Evolutionary conservation across 305 asterid species (phyloP), one percentile per base, ranked within the genome.

Genomic region (Fraxinus baroniana): DNA sequence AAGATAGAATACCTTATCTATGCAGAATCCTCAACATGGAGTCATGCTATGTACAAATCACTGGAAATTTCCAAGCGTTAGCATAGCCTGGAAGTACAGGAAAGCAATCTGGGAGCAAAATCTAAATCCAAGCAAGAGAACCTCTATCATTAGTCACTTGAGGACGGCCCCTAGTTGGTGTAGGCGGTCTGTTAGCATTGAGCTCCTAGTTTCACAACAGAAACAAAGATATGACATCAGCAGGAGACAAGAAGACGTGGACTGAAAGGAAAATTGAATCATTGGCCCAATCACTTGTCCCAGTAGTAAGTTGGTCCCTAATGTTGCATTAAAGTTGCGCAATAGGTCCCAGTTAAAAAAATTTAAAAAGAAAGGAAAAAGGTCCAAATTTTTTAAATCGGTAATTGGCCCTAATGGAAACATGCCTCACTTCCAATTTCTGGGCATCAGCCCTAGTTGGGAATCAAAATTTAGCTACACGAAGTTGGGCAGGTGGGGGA

Each of bases 81-180:
- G 94, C 97, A 88, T 82, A 87, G 86, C 90, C 86, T 78, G 81
- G 87, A 85, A 81, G 83, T 80, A 79, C 71, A 86, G 81, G 66
- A 86, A 85, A 87, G 87, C 89, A 89, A 90, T 86, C 88, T 83
- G 86, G 88, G 74, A 84, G 86, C 79, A 86, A 86, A 88, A 87
- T 81, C 93, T 93, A 97, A 89, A 92, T 90, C 98, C 98, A 97
- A 83, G 99, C 94, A 77, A 92, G 94, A 89, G 99, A 97, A 90
- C 97, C 98, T 91, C 97, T 93, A 79, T 97, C 99, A 71, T 84
- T 91, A 68, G 95, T 88, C 71, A 89, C 98, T 94, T 93, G 99
- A 60, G 99, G 98, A 52, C 99, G 99, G 18, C 99, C 98, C 88
- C 99, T 91, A 20, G 99, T 97, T 7, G 99, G 99, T 17, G 99